Percentiles rank a stretch among this genome's conserved stretches.
Evolutionary conservation across 2,329 filamentous ascomycete genomes (phyloP).

Genomic region (Colletotrichum paranaense): DNA sequence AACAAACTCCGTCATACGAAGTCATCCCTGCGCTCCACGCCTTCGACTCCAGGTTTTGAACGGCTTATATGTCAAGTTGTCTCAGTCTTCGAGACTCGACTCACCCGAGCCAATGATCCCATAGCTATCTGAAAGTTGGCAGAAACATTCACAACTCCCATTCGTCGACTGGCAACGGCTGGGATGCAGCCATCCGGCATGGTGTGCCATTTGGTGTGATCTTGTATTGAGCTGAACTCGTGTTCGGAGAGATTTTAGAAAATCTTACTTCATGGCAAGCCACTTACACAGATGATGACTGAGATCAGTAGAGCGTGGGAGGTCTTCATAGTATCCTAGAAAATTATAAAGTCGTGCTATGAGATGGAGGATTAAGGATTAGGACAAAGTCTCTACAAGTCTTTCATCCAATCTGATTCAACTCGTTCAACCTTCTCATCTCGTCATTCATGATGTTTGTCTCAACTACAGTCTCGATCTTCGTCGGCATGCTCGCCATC

Average conservation of each 20-base stretch:
- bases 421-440: too few species aligned
- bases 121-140: neutral
- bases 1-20: neutral
- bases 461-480: neutral
- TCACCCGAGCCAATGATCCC: neutral
- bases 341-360: neutral
- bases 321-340: neutral
- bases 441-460: neutral
- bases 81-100: neutral
- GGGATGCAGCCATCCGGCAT: slow-evolving; percentile 12
- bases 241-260: slow-evolving; percentile 36
- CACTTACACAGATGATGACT: neutral
- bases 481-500: neutral
- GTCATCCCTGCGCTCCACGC: neutral
- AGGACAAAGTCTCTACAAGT: neutral
- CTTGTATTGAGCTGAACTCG: slow-evolving; percentile 25
- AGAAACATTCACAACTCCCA: neutral
- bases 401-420: neutral
- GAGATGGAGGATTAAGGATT: neutral
- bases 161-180: neutral
- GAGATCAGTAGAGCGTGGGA: rapidly evolving
- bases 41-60: neutral
- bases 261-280: slow-evolving; percentile 18
- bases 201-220: neutral
- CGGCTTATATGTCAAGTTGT: neutral